These are phyloP conservation scores for Xylariaceae sp. DNA, from an alignment of 2,329 filamentous ascomycete genomes.

Conservation along the genomic window DNA sequence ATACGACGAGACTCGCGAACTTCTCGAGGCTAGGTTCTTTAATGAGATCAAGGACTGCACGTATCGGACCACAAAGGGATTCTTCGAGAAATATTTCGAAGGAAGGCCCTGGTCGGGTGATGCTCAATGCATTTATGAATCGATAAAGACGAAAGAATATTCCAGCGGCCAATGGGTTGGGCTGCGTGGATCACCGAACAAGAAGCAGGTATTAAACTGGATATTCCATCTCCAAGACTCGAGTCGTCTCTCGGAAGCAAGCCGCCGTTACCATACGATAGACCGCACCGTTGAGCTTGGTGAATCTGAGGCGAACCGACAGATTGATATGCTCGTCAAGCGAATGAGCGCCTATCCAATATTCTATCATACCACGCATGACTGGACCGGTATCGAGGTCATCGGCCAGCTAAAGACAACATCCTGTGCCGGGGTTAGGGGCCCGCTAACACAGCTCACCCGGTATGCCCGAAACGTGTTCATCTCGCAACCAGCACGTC, in stretches of 20 bases:
- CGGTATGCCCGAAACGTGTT: slow-evolving; percentile 7
- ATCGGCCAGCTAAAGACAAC: not conserved
- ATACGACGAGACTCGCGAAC: not conserved
- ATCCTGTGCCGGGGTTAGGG: not conserved
- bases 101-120: not conserved
- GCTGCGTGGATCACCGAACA: not conserved
- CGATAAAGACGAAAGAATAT: not conserved
- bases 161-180: not conserved
- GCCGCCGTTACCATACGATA: not conserved
- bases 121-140: not conserved
- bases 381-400: not conserved
- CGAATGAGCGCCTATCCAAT: not conserved
- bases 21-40: slow-evolving; percentile 3
- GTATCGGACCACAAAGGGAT: slow-evolving; percentile 4
- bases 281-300: not conserved
- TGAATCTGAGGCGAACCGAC: not conserved
- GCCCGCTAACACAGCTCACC: slow-evolving; percentile 4
- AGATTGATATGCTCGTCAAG: not conserved
- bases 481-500: slow-evolving; percentile 9
- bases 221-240: not conserved
- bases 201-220: slow-evolving; percentile 6
- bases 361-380: not conserved
- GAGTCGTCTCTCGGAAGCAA: not conserved
- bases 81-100: slow-evolving; percentile 13
- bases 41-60: slow-evolving; percentile 5